Base-by-base conservation (phyloP, 116 monocot species). In the Dioscorea cayenensis region DNA sequence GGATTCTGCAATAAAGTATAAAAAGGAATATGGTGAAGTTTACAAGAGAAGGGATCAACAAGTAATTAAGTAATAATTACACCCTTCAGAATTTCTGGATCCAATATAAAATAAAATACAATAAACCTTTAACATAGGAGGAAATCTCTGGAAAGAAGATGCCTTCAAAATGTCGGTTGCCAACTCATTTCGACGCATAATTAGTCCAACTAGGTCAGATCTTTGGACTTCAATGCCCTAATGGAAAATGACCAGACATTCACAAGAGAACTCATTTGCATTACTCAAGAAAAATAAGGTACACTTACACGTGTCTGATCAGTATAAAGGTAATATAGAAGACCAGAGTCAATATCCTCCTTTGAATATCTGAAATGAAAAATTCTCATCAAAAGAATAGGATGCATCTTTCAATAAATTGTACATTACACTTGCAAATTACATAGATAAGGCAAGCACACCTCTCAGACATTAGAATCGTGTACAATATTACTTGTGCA, bases 401-500 rank as follows among this genome's bases (percentile, higher is more conserved):
- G 17, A 29, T 48, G 51, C 35, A 62, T 23, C 62, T 23, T 5
- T 55, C 5, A 55, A 12, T 3, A 1, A 55, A n/a, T 14, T 55
- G 13, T 55, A 16, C 55, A 3, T 18, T 55, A 18, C 14, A 16
- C n/a, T n/a, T 18, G 55, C 55, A 55, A 3, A n/a, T 16, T 55
- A 55, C 11, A 55, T 55, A n/a, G 10, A 55, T 18, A 43, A 43
- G 43, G 12, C 14, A 55, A 55, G 16, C 55, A 49, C 78, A 97
- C 97, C 97, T 90, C 28, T 97, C 94, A 8, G 93, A 84, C 97
- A 97, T 90, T n/a, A 97, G 84, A 76, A 97, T 79, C 21, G 97
- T 90, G 69, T 97, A 97, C 13, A 97, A 73, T 74, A 93, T 89
- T 60, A 97, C 88, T 69, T 97, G 97, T 4, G 93, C 93, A 71